These are phyloP conservation scores for Xylaria bambusicola DNA, from an alignment of 495 filamentous ascomycete genomes.

Conservation along the genomic window DNA sequence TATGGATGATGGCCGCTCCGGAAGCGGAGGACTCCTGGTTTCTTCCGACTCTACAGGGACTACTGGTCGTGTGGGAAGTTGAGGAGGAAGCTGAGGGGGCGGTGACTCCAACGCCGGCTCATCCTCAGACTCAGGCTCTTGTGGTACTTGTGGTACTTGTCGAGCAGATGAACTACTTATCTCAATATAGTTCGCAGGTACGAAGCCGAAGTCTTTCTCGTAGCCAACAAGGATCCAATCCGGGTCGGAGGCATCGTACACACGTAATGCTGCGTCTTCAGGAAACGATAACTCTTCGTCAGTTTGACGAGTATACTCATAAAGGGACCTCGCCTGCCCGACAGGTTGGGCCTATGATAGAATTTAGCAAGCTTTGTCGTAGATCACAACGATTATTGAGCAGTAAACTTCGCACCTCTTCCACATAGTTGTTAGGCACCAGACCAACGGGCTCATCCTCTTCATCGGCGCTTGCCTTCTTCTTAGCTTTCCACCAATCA, in stretches of 20 bases:
- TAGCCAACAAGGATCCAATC: slow-evolving; percentile 94
- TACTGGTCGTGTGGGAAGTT: slow-evolving; percentile 26
- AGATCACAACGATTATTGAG: not conserved
- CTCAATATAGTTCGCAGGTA: slow-evolving; percentile 96
- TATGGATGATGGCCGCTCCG: slow-evolving; percentile 27
- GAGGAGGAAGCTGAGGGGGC: not conserved
- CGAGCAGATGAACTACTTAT: slow-evolving; percentile 39
- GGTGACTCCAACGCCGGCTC: too few species aligned
- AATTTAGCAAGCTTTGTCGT: slow-evolving; percentile 18
- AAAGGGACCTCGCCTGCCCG: slow-evolving; percentile 78
- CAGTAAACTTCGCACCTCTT: slow-evolving; percentile 71
- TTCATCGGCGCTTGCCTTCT: slow-evolving; percentile 86
- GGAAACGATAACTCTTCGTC: slow-evolving; percentile 97
- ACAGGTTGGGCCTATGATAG: slow-evolving; percentile 66
- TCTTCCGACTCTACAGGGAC: slow-evolving; percentile 42
- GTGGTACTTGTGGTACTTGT: slow-evolving; percentile 7
- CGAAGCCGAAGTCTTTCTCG: slow-evolving; percentile 89
- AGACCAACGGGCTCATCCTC: slow-evolving; percentile 94
- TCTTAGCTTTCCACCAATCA: slow-evolving; percentile 98
- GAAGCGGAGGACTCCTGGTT: slow-evolving; percentile 43
- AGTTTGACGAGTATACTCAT: slow-evolving; percentile 95
- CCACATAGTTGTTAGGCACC: slow-evolving; percentile 92
- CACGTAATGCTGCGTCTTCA: slow-evolving; percentile 79
- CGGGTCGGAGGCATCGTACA: slow-evolving; percentile 89
- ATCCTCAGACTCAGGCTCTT: slow-evolving; percentile 24